Evolutionary conservation across 2,329 filamentous ascomycete species (phyloP).

Genomic region (Ceratocystis huliohia): DNA sequence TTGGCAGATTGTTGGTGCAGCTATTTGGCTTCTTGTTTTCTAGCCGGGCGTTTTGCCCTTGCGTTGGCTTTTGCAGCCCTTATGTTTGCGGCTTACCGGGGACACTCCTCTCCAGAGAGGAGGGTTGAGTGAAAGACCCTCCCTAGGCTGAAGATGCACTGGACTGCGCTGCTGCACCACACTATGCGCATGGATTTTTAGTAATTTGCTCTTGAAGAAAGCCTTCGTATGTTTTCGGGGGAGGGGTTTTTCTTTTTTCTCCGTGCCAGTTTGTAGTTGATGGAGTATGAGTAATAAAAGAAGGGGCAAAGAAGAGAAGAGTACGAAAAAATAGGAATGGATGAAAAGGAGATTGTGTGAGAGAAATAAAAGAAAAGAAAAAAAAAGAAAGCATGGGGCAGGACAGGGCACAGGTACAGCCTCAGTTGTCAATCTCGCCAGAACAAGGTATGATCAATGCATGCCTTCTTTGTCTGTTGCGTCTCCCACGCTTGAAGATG

Average conservation of each 20-base stretch:
- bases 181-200: background rate
- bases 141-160: background rate
- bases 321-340: background rate
- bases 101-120: background rate
- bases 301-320: background rate
- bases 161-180: background rate
- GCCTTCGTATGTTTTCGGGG: too few species aligned
- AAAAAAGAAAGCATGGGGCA: too few species aligned
- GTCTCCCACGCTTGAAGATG: background rate
- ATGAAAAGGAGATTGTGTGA: background rate
- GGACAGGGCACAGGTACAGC: background rate
- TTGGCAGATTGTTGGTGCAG: too few species aligned
- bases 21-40: too few species aligned
- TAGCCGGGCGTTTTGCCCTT: too few species aligned
- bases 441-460: background rate
- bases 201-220: background rate
- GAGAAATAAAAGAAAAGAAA: background rate
- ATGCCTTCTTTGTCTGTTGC: background rate
- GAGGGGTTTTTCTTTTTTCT: background rate
- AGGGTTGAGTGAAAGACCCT: background rate
- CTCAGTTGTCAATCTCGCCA: conserved; percentile 1
- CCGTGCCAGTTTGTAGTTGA: background rate
- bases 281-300: background rate
- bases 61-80: background rate
- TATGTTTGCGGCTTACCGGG: background rate